Evolutionary conservation across 495 filamentous ascomycete genomes (phyloP), one percentile per base, ranked within the genome.

Genomic region (Aspergillus conjunctus): DNA sequence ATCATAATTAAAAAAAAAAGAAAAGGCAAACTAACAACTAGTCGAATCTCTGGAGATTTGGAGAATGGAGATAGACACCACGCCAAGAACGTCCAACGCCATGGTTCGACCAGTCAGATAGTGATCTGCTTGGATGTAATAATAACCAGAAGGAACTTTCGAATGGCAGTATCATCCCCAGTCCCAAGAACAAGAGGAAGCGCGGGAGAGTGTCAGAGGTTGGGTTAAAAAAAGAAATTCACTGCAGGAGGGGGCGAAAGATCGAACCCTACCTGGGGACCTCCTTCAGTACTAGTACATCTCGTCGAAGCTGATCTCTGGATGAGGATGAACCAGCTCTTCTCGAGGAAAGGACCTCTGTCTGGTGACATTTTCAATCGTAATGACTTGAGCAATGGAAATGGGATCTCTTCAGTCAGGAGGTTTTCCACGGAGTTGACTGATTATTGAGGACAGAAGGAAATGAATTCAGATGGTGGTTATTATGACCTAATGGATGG

Each of bases 41-140:
- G 63, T 66, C 44, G 31, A 64, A 60, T 58, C 49, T 61, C 51
- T 56, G 49, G 60, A 54, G 64, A 50, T 30, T 58, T 58, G 51
- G 55, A 50, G 33, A 48, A 54, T 54, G 51, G 55, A 50, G 33
- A 48, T 44, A 59, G 44, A 59, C 6, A 43, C 34, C 10, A 26
- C 53, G 21, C 55, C 55, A 58, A 53, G 51, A 56, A 34, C 17
- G 37, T 54, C 44, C 43, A 54, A 51, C 62, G 62, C 57, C 56
- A 60, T 48, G 62, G 56, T 54, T 62, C 65, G 59, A 53, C 64
- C 55, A 56, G 65, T 67, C 61, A 67, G 58, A 62, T 51, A 48
- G 53, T 66, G 59, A 49, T 21, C 37, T 18, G 20, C 50, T 45
- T 32, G 21, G n/a, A 17, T 10, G 51, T 43, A 37, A 54, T 39